Evolutionary conservation across 2,329 filamentous ascomycete species (phyloP), one percentile per base, ranked within the genome.

Genomic region (Alternaria triticina): DNA sequence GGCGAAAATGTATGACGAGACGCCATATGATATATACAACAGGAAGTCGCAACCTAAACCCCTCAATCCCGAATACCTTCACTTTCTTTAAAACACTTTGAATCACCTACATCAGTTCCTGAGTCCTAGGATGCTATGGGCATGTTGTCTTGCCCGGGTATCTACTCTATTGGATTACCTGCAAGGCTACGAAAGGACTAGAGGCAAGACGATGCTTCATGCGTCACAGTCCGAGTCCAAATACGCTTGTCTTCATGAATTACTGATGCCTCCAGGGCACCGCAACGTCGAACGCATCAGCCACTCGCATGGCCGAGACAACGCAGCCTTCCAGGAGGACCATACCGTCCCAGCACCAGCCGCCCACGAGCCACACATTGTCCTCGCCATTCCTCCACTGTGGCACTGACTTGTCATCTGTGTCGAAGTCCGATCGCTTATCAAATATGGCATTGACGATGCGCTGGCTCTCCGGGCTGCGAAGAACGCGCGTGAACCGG

Each of bases 261-360:
- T 5, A 51, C 5, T 51, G 47, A 27, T 43, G 45, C 43, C 60
- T 50, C 76, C 76, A 78, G n/a, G 75, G 74, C 45, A 79, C 74
- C n/a, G 77, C 69, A 6, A 89, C 83, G 7, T 79, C 85, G 69
- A 89, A 82, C 12, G 82, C 83, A n/a, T 77, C 68, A 0, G 86
- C 87, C 47, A 89, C 80, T 33, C 83, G 80, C 82, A 86, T 86
- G 1, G 87, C 86, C 8, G 87, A 89, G 3, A 87, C 81, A 4
- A 89, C 79, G 59, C 87, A 90, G 2, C 88, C 88, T 72, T 89
- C 87, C 4, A 89, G 74, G 15, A 89, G 68, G 1, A 89, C 86
- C 86, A 89, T 87, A 3, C 87, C 87, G 72, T 89, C 87, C 87
- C 87, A 89, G 67, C 87, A 89, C 88, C 87, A 89, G 0, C 86